These are phyloP conservation scores for Suhomyces chickasaworum DNA, from an alignment of 1,139 yeast genomes.

Conservation along the genomic window DNA sequence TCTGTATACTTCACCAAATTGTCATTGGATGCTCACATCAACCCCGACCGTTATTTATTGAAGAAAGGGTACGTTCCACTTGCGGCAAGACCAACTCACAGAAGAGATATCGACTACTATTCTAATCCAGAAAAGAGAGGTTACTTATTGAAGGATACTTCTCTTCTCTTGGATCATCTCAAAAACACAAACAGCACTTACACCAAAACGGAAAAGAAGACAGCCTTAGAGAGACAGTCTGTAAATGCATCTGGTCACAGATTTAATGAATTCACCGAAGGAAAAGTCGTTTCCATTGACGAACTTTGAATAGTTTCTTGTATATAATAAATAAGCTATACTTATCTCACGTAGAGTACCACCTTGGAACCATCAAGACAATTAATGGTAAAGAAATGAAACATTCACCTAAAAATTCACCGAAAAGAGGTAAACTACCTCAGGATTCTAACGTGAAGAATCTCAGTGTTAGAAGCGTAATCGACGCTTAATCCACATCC, in stretches of 20 bases:
- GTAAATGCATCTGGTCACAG: slow-evolving; percentile 34
- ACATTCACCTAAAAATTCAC: too few species aligned
- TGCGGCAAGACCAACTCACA: slow-evolving; percentile 81
- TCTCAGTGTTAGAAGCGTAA: not conserved
- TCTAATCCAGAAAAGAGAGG: slow-evolving; percentile 75
- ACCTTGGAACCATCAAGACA: too few species aligned
- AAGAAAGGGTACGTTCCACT: slow-evolving; percentile 81
- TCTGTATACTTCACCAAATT: slow-evolving; percentile 70
- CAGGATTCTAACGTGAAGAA: too few species aligned
- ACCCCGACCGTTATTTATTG: slow-evolving; percentile 69
- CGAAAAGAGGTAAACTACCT: too few species aligned
- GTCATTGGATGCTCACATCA: slow-evolving; percentile 71
- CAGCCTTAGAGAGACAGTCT: slow-evolving; percentile 33
- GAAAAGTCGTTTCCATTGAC: slow-evolving; percentile 14
- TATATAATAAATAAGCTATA: slow-evolving; percentile 5
- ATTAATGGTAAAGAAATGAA: too few species aligned
- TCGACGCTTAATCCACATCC: slow-evolving; percentile 23
- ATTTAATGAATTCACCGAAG: slow-evolving; percentile 21
- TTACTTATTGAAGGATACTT: slow-evolving; percentile 53
- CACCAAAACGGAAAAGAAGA: slow-evolving; percentile 25
- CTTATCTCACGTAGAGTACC: not conserved
- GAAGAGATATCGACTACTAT: slow-evolving; percentile 80
- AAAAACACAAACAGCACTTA: slow-evolving; percentile 18
- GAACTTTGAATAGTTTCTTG: slow-evolving; percentile 10
- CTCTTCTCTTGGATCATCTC: slow-evolving; percentile 43